Base-by-base conservation (phyloP, 805 yeast genomes). In the Myxozyma neotropica region DNA sequence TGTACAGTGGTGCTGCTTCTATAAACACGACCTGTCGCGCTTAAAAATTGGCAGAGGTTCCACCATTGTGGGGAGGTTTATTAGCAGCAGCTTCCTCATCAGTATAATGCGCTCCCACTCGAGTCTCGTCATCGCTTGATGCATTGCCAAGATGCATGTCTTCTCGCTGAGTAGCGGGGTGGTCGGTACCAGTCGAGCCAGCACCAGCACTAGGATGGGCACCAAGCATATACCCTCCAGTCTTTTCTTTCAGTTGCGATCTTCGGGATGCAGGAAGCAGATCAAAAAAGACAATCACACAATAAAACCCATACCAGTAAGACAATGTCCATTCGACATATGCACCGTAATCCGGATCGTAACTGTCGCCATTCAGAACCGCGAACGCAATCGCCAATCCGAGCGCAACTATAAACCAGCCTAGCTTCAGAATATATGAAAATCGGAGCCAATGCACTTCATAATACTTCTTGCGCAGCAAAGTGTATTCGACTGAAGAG, bases 251-350 rank as follows among this genome's bases (percentile, higher is more conserved):
- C 17, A 24, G 10, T 35, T 61, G 65, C 2, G 65, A 61, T 24
- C 33, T 33, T 42, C 53, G 59, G 10, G 65, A 40, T 3, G 65
- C 62, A 5, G 90, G 86, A 67, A 81, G 79, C 65, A 91, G 78
- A 71, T 93, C 97, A 60, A 82, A 78, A 1, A 87, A 75, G 72
- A 92, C 78, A 57, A 85, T 74, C 3, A 86, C 69, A 64, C 86
- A 81, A 61, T 88, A 77, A 35, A 86, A 68, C 2, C 96, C 94
- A 70, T 88, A 92, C 84, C 89, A 85, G 73, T 85, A 92, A n/a
- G 93, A 85, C 44, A 92, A 73, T 2, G 85, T 70, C 98, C 98
- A 93, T 74, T 93, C 98, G 70, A 87, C 83, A 21, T 79, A 76
- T 42, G 80, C 75, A 33, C 53, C 53, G 23, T 26, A 15, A 17